phyloP scores from a whole-genome alignment of 2,329 filamentous ascomycete genomes.

The Xylariaceae sp. region DNA sequence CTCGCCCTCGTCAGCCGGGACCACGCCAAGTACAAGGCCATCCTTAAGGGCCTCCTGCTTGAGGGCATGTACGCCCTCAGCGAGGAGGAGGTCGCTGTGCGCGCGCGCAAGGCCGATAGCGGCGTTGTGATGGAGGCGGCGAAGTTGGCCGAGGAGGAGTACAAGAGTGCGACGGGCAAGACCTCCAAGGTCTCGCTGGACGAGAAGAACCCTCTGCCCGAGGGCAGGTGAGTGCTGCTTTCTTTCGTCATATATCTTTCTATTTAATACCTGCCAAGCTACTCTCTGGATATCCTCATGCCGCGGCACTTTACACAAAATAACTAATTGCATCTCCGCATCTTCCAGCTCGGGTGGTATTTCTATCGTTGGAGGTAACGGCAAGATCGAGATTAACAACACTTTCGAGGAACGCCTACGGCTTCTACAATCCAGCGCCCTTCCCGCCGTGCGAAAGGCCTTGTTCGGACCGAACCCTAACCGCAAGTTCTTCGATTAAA shows the following conservation, averaged over 20 bases:
- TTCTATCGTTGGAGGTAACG: slow-evolving; percentile 69
- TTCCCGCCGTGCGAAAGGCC: slow-evolving; percentile 77
- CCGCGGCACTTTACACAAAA: neutral
- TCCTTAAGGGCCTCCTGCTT: slow-evolving; percentile 75
- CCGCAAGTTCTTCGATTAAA: slow-evolving; percentile 89
- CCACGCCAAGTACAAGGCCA: slow-evolving; percentile 65
- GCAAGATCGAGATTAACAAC: slow-evolving; percentile 98
- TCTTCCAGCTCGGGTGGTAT: slow-evolving; percentile 71
- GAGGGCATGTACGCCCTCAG: slow-evolving; percentile 86
- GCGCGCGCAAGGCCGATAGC: slow-evolving; percentile 74
- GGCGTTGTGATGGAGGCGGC: slow-evolving; percentile 72
- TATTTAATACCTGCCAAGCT: slow-evolving; percentile 4
- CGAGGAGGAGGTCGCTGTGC: slow-evolving; percentile 70
- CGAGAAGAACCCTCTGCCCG: slow-evolving; percentile 71
- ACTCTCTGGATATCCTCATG: neutral
- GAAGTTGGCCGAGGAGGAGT: slow-evolving; percentile 71
- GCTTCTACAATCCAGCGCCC: slow-evolving; percentile 75
- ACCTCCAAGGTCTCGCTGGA: slow-evolving; percentile 67
- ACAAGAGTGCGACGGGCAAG: slow-evolving; percentile 70
- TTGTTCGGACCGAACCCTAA: slow-evolving; percentile 94
- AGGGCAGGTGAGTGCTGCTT: slow-evolving; percentile 65
- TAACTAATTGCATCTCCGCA: slow-evolving; percentile 16
- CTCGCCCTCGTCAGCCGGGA: slow-evolving; percentile 63
- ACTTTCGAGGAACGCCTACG: slow-evolving; percentile 88
- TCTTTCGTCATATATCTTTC: neutral